These are phyloP conservation scores for Piedraia hortae DNA, from an alignment of 2,329 filamentous ascomycete genomes.

Conservation along the genomic window DNA sequence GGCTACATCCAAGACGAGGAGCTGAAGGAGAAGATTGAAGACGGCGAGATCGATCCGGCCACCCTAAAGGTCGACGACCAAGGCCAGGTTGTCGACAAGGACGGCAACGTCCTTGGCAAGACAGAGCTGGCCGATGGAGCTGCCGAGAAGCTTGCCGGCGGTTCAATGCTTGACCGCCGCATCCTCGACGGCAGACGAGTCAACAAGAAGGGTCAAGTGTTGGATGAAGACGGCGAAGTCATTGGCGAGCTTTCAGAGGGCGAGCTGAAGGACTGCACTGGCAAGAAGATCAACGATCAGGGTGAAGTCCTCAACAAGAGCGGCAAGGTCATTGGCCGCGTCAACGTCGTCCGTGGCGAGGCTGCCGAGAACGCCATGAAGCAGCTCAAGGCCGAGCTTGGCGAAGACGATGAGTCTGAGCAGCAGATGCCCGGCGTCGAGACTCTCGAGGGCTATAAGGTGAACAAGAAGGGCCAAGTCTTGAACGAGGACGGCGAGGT, in stretches of 20 bases:
- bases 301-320: constrained; percentile 24
- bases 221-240: constrained; percentile 23
- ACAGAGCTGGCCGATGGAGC: constrained; percentile 23
- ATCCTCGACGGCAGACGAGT: constrained; percentile 26
- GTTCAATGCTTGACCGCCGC: constrained; percentile 13
- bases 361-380: constrained; percentile 24
- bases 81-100: constrained; percentile 22
- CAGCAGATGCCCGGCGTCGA: constrained; percentile 18
- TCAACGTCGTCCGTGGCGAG: constrained; percentile 21
- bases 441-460: constrained; percentile 24
- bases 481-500: constrained; percentile 25
- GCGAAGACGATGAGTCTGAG: constrained; percentile 10
- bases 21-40: constrained; percentile 13
- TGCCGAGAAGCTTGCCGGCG: constrained; percentile 19
- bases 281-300: constrained; percentile 23
- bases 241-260: constrained; percentile 23
- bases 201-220: constrained; percentile 29
- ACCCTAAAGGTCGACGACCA: constrained; percentile 24
- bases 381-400: constrained; percentile 20
- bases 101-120: constrained; percentile 23
- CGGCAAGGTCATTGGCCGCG: constrained; percentile 22
- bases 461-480: constrained; percentile 30
- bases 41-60: constrained; percentile 17
- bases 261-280: constrained; percentile 17
- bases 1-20: constrained; percentile 22